Evolutionary conservation across 169 alveolate species (phyloP).

Genomic region (Babesia ovis): DNA sequence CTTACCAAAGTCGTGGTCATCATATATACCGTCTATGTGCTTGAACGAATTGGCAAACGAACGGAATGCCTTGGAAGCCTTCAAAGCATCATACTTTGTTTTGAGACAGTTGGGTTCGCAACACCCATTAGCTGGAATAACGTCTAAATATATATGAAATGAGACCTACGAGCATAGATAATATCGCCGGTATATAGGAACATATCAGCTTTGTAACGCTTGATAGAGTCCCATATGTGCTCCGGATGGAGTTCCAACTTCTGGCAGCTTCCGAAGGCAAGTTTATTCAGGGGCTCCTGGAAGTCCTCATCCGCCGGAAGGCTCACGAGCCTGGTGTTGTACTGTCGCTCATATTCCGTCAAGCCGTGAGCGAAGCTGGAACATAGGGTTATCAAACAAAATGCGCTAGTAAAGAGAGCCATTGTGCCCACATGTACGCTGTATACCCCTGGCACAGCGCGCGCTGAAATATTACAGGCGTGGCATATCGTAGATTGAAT

Average conservation of each 20-base stretch:
- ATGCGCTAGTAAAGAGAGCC: too few species aligned
- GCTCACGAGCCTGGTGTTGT: background rate
- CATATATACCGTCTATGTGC: conserved; percentile 81
- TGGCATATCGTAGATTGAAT: too few species aligned
- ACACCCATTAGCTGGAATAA: conserved; percentile 51
- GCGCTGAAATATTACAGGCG: too few species aligned
- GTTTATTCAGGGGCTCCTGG: conserved; percentile 43
- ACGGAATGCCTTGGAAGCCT: conserved; percentile 49
- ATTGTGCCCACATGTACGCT: too few species aligned
- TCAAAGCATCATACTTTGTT: conserved; percentile 60
- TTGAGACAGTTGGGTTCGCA: conserved; percentile 67
- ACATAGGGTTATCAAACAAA: too few species aligned
- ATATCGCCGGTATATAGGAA: conserved; percentile 82
- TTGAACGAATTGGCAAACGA: conserved; percentile 52
- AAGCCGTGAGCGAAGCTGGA: too few species aligned
- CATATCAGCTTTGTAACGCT: conserved; percentile 73
- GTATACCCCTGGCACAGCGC: too few species aligned
- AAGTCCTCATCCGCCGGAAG: conserved; percentile 48
- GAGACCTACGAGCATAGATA: conserved; percentile 67
- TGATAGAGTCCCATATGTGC: conserved; percentile 35
- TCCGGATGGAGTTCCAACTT: conserved; percentile 27
- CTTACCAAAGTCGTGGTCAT: conserved; percentile 84
- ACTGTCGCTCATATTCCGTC: conserved; percentile 21
- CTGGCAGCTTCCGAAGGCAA: conserved; percentile 71
- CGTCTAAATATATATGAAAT: too few species aligned